Evolutionary conservation across 805 yeast genomes (phyloP), one percentile per base, ranked within the genome.

Genomic region (Yarrowia porcina): DNA sequence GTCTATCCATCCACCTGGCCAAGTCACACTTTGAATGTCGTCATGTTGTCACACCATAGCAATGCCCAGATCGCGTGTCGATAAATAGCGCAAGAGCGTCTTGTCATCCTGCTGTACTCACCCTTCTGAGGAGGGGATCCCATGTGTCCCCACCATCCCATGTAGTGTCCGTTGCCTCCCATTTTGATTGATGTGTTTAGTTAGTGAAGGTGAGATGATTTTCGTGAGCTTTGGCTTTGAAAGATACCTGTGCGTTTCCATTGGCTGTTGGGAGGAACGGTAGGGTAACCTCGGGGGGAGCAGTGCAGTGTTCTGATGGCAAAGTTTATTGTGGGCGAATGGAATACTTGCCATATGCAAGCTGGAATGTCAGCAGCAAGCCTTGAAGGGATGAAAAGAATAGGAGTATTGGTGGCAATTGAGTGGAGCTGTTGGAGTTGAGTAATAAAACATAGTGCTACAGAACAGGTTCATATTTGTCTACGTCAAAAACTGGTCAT

Each of bases 141-240:
- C 74, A 91, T 77, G 80, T 81, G 77, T 74, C 97, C 97, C 97
- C 97, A 91, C 97, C 97, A 91, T 71, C 97, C 97, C 93, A 89
- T 87, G 74, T 88, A 91, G 73, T 90, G 74, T 70, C 82, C 84
- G 72, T 74, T 87, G 73, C 87, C 89, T 74, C 83, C 88, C 90
- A 87, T 87, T 72, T 67, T 66, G 50, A 59, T 36, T 8, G 36
- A 64, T 56, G 50, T 57, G 56, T 23, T 39, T 62, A 38, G 38
- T 23, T 45, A 63, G 42, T 63, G 64, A 28, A 41, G 38, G 39
- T 45, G 64, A 57, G 63, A 63, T 56, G 49, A 56, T 39, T 39
- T 56, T 56, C 38, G 49, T 21, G 30, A 30, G 32, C 27, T 56
- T 61, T 39, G 45, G 61, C 61, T 39, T 52, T 44, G 39, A 23